Base-by-base conservation (phyloP, 139 green algal genomes). In the Astrephomene gubernaculifera region DNA sequence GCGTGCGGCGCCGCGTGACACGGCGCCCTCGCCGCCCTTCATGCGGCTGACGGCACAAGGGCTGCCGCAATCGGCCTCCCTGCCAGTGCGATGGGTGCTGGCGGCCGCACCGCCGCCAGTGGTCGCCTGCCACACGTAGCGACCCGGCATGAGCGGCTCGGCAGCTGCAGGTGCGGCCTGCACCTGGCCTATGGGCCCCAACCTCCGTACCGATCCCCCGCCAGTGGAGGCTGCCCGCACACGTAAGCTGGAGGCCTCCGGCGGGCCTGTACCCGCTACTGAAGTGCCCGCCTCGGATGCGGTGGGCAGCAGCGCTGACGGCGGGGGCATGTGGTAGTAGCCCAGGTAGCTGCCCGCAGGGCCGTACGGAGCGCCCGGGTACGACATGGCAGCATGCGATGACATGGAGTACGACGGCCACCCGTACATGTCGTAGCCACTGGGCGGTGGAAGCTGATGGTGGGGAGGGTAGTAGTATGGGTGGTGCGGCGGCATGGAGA, bases 101-200 rank as follows among this genome's bases (percentile, higher is more conserved):
- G 19, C 3, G 33, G 31, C n/a, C n/a, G n/a, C 71, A 0, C 44
- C 44, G 10, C 43, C 65, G 65, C 33, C 49, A 35, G 74, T 68
- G 2, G 74, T 82, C 3, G 78, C 61, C 63, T 84, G 63, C 78
- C 78, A 84, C 31, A 84, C 78, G 63, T 84, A 84, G 5, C 78
- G 78, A 0, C 78, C 78, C 0, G 78, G 78, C 78, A 84, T 84
- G n/a, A 84, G 78, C 43, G 78, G 78, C 43, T 84, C 78, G 0
- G 78, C 78, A 0, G 43, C 29, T 24, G 29, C 19, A 6, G 57
- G 12, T 10, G 39, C 60, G 31, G 29, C 4, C 52, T 45, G 25
- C 31, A 65, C 14, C 0, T 31, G 31, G 17, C 21, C 36, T 2
- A 36, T 33, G 57, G n/a, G n/a, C n/a, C n/a, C n/a, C n/a, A n/a